Base-by-base conservation (phyloP, 2,329 filamentous ascomycete genomes). In the Tolypocladium tundrense region DNA sequence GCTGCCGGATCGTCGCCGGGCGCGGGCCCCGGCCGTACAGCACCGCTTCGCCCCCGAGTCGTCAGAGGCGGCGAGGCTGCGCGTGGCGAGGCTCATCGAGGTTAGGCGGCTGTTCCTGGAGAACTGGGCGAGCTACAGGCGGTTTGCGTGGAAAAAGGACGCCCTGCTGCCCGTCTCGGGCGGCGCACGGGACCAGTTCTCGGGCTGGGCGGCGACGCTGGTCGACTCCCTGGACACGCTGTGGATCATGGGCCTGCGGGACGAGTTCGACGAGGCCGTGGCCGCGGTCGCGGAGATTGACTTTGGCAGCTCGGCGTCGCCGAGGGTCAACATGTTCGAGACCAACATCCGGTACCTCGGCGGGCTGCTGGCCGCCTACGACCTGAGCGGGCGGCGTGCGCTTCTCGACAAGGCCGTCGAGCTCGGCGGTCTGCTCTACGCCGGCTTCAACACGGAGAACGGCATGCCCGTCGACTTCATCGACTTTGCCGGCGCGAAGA, bases 271-370 rank as follows among this genome's bases (percentile, higher is more conserved):
- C 39, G 77, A 82, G 62, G 86, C 86, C 2, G 82, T 86, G 3
- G 72, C 77, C 56, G 82, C 81, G 1, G 79, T 84, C 7, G 73
- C 79, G 16, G 64, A 65, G 61, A 83, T 89, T 56, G 84, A 88
- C 67, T 89, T 88, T 66, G 79, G 80, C 1, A 77, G 71, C 2
- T 81, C 82, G 0, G 69, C 71, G 0, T 63, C 65, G 21, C 53
- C 59, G 19, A 62, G 79, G 39, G 80, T 88, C 62, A 88, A 87
- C 61, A 74, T 88, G 0, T 89, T 90, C 60, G 87, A 90, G 70
- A 88, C 85, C 1, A 88, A 80, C 13, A 89, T 89, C 59, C 80
- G 87, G 48, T 89, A 89, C 66, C 77, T 90, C 0, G 87, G 87
- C 16, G 86, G 87, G 1, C 78, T 89, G 57, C 66, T 90, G 57